Conservation (phyloP, 2,329 filamentous ascomycete species). For the Leptographium galeiforme region DNA sequence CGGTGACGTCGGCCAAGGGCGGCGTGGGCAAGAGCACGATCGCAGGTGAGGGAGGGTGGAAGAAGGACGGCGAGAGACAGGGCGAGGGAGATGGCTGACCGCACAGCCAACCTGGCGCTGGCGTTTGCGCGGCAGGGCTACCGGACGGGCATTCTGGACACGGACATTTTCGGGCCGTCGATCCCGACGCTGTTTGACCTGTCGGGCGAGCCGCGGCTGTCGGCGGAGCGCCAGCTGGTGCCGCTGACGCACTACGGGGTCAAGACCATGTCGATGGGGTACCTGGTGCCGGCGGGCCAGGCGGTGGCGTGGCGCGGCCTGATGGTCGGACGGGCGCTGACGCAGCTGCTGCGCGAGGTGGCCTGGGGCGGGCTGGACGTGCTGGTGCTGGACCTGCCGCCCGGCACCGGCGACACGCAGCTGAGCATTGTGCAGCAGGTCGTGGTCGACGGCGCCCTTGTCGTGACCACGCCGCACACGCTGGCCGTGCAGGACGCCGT, state of each 20-base stretch:
- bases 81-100: no score
- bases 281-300: slow-evolving; percentile 64
- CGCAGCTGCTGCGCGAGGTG: slow-evolving; percentile 89
- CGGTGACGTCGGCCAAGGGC: slow-evolving; percentile 94
- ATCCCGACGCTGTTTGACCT: slow-evolving; percentile 83
- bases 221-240: slow-evolving; percentile 62
- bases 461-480: slow-evolving; percentile 89
- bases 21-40: slow-evolving; percentile 97
- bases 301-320: slow-evolving; percentile 90
- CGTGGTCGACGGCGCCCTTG: slow-evolving; percentile 71
- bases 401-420: slow-evolving; percentile 90
- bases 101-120: slow-evolving; percentile 63
- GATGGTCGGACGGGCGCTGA: slow-evolving; percentile 95
- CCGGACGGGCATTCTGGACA: slow-evolving; percentile 78
- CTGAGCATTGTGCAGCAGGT: slow-evolving; percentile 95
- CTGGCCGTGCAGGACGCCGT: slow-evolving; percentile 84
- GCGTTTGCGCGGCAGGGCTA: slow-evolving; percentile 73
- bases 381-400: slow-evolving; percentile 79
- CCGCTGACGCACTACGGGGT: slow-evolving; percentile 90
- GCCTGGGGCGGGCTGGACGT: slow-evolving; percentile 86
- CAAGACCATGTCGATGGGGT: slow-evolving; percentile 98
- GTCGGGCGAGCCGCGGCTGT: slow-evolving; percentile 63
- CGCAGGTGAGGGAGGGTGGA: slow-evolving; percentile 52
- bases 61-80: no score
- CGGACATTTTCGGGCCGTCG: slow-evolving; percentile 92